A percentile compares a stretch with the other conserved stretches of the same genome.
Evolutionary conservation across 2,329 filamentous ascomycete genomes (phyloP).

Genomic region (Tolypocladium tropicale): DNA sequence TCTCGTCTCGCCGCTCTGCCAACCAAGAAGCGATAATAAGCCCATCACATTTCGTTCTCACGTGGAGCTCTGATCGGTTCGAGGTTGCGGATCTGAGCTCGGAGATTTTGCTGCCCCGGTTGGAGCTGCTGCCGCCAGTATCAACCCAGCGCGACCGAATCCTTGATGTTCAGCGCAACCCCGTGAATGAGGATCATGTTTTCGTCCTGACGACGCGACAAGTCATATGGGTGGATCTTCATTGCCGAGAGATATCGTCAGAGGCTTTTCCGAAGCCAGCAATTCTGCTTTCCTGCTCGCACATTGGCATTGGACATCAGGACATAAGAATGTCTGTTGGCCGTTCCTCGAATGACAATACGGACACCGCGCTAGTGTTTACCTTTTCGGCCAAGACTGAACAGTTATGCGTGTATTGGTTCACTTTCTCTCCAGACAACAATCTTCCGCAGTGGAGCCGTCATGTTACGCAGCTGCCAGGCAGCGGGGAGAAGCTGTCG

Average conservation of each 20-base stretch:
- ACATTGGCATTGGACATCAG: slow-evolving; percentile 14
- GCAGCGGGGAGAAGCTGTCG: slow-evolving; percentile 1
- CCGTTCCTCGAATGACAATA: slow-evolving; percentile 10
- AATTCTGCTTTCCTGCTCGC: slow-evolving; percentile 18
- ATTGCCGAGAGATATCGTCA: slow-evolving; percentile 5
- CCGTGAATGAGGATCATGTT: slow-evolving; percentile 34
- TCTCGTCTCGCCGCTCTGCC: slow-evolving; percentile 5
- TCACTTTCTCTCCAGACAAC: slow-evolving; percentile 12
- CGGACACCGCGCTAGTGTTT: slow-evolving; percentile 18
- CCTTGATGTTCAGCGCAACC: slow-evolving; percentile 43
- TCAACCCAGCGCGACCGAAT: slow-evolving; percentile 29
- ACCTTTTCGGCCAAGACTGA: slow-evolving; percentile 19
- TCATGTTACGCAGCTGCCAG: slow-evolving; percentile 18
- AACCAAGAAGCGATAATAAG: background rate
- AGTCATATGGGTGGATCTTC: slow-evolving; percentile 38
- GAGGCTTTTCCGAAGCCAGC: slow-evolving; percentile 7
- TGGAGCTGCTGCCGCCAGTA: slow-evolving; percentile 14
- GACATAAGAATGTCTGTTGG: slow-evolving; percentile 19
- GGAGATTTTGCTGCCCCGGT: slow-evolving; percentile 14
- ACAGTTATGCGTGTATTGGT: slow-evolving; percentile 26
- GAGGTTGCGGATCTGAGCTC: slow-evolving; percentile 26
- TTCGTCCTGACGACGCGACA: slow-evolving; percentile 48
- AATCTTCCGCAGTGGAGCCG: slow-evolving; percentile 26
- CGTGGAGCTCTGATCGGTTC: slow-evolving; percentile 26
- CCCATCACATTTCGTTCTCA: slow-evolving; percentile 14